A percentile compares a stretch with the other conserved stretches of the same genome.
phyloP scores from a whole-genome alignment of 23 red algal genomes.

The Cyanidiococcus yangmingshanensis region DNA sequence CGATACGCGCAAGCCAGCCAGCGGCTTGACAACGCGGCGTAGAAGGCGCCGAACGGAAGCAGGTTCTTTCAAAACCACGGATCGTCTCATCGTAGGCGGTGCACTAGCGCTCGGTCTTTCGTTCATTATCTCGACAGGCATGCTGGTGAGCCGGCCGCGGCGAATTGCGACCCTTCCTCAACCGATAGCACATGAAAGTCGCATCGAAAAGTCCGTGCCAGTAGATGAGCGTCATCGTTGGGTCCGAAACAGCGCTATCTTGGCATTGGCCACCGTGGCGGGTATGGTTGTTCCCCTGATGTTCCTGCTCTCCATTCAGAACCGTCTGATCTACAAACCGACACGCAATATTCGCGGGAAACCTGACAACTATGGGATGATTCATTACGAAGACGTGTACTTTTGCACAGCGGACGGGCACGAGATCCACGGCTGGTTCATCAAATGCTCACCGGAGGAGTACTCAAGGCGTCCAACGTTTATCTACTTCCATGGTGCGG shows the following conservation, averaged over 20 bases:
- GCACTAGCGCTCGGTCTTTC: background rate
- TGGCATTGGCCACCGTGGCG: background rate
- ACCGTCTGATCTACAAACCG: slow-evolving; percentile 87
- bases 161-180: background rate
- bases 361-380: slow-evolving; percentile 56
- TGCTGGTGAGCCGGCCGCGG: background rate
- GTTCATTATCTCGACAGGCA: background rate
- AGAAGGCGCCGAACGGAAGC: background rate
- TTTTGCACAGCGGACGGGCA: slow-evolving; percentile 77
- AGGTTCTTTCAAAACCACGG: slow-evolving; percentile 8
- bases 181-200: background rate
- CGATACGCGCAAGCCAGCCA: background rate
- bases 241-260: background rate
- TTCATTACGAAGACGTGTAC: slow-evolving; percentile 65
- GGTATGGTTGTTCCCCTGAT: slow-evolving; percentile 32
- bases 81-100: slow-evolving; percentile 1
- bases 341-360: slow-evolving; percentile 47
- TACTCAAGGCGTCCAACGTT: slow-evolving; percentile 53
- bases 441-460: slow-evolving; percentile 37
- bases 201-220: background rate
- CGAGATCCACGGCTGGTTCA: slow-evolving; percentile 90
- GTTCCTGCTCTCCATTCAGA: slow-evolving; percentile 67
- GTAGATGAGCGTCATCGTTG: background rate
- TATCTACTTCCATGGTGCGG: slow-evolving; percentile 92
- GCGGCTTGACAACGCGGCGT: background rate